Evolutionary conservation across 176 grass and related monocot species (phyloP), one percentile per base, ranked within the genome.

Genomic region (Miscanthus lutarioriparius): DNA sequence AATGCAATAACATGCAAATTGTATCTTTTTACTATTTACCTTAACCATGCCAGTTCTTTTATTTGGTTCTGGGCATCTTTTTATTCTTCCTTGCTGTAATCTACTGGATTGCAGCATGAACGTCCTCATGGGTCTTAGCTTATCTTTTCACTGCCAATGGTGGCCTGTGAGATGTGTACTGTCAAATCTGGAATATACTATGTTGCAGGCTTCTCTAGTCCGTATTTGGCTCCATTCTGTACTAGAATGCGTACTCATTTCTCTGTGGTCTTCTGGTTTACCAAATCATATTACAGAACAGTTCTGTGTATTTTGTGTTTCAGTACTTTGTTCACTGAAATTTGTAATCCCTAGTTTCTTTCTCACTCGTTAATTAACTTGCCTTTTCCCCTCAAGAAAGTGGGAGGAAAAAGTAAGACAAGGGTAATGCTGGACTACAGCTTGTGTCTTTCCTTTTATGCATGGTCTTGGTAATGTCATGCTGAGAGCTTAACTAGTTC

Each of bases 391-490:
- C 27, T 51, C 45, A 74, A 22, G 45, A 48, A 30, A 7, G 22
- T n/a, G 22, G 11, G 7, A 47, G 44, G 7, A 47, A 68, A 67
- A 44, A 7, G 22, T 59, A 72, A 72, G 70, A 45, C 22, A 51
- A 76, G 2, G 7, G 44, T 67, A 54, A 35, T 68, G 49, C 70
- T 76, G 25, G 20, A 62, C 53, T 12, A n/a, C 65, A 70, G 64
- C 44, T 32, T 26, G 7, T 61, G 1, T 33, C 28, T 47, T 27
- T 37, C 33, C 14, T n/a, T 73, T 22, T 72, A 16, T 33, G 23
- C 43, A 74, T 66, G 73, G 32, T 83, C 65, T 70, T 71, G 79
- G 79, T 61, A 63, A 70, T 63, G 23, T n/a, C 74, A 51, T 63
- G 13, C 33, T 41, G 58, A 83, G n/a, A 64, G 66, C 65, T 62